phyloP scores from a whole-genome alignment of 192 early-diverging fungal species.

The Backusella tarrabulga region DNA sequence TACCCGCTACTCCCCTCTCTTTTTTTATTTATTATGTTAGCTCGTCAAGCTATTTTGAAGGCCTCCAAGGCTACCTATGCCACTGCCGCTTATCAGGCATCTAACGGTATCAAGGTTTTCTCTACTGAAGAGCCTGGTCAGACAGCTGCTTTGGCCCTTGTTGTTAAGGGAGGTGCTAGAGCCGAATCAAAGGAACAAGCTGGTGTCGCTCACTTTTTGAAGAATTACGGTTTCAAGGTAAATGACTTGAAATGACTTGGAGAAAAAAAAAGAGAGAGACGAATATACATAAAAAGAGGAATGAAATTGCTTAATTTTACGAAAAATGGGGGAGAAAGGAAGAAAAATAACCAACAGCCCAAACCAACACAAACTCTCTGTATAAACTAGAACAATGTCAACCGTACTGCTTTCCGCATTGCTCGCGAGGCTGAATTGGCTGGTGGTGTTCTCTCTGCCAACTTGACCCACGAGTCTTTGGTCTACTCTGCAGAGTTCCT shows the following conservation, averaged over 20 bases:
- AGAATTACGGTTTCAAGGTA: conserved; percentile 90
- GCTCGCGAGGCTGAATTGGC: conserved; percentile 90
- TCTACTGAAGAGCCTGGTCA: conserved; percentile 68
- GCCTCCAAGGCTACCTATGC: conserved; percentile 53
- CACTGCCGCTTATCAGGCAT: conserved; percentile 43
- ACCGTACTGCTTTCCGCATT: conserved; percentile 82
- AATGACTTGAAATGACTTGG: background rate
- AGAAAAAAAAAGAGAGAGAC: background rate
- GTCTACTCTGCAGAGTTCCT: conserved; percentile 88
- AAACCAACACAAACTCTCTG: background rate
- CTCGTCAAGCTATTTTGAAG: conserved; percentile 51
- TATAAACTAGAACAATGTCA: conserved; percentile 64
- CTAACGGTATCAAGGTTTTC: conserved; percentile 63
- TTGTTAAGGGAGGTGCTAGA: conserved; percentile 86
- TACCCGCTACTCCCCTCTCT: conserved; percentile 20
- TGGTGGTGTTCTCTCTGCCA: conserved; percentile 80
- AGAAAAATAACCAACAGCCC: background rate
- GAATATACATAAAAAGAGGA: background rate
- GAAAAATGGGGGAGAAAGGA: background rate
- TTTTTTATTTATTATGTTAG: conserved; percentile 32
- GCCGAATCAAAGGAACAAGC: conserved; percentile 70
- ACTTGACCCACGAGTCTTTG: conserved; percentile 81
- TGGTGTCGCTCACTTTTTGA: conserved; percentile 88
- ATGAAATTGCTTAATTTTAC: background rate
- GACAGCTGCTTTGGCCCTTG: conserved; percentile 76